These are phyloP conservation scores for Microascus cirrosus DNA, from an alignment of 2,329 filamentous ascomycete species.

Conservation along the genomic window DNA sequence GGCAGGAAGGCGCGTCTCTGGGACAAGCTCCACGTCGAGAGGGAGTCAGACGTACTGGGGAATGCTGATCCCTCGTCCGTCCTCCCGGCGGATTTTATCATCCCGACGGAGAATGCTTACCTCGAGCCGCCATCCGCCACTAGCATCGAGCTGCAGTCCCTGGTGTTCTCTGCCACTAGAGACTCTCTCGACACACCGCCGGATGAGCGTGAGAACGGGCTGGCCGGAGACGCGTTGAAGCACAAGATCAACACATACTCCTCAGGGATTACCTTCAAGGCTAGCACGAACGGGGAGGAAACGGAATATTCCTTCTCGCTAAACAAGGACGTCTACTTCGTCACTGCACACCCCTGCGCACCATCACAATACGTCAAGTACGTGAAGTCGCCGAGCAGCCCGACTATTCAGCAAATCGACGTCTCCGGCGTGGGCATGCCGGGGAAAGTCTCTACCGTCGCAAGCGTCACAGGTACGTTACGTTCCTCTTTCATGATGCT, in stretches of 20 bases:
- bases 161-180: conserved; percentile 34
- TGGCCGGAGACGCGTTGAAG: neutral
- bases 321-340: conserved; percentile 49
- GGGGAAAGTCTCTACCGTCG: conserved; percentile 30
- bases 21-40: conserved; percentile 48
- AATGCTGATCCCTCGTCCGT: conserved; percentile 42
- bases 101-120: conserved; percentile 46
- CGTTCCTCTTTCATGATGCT: conserved; percentile 5
- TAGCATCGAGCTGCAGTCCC: conserved; percentile 34
- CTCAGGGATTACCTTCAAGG: conserved; percentile 27
- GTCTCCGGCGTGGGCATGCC: conserved; percentile 31
- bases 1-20: conserved; percentile 48
- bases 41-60: conserved; percentile 49
- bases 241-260: conserved; percentile 21
- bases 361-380: conserved; percentile 45
- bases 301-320: conserved; percentile 31
- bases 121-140: conserved; percentile 33
- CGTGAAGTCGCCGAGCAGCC: conserved; percentile 47
- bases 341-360: conserved; percentile 55
- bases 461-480: conserved; percentile 33
- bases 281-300: conserved; percentile 24
- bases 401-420: conserved; percentile 46
- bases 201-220: neutral
- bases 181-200: conserved; percentile 27
- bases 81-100: conserved; percentile 50